A percentile compares a stretch with the other conserved stretches of the same genome.
Evolutionary conservation across 306 rosid species (phyloP).

Genomic region (Glycine soja): DNA sequence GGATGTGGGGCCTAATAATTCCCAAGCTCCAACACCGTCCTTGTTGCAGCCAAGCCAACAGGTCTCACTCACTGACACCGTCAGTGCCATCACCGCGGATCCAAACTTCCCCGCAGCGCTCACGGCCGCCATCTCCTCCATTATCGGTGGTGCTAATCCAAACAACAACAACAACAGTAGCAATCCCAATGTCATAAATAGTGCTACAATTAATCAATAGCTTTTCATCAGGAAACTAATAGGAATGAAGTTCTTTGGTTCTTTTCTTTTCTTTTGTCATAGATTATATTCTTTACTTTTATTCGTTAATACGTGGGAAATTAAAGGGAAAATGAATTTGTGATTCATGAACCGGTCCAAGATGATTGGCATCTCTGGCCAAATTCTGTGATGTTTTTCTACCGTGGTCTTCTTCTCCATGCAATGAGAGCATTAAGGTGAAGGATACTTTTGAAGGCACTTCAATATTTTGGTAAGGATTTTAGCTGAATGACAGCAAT

Average conservation of each 20-base stretch:
- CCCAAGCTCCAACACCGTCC: slow-evolving; percentile 46
- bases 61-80: slow-evolving; percentile 62
- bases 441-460: no score
- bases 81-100: slow-evolving; percentile 84
- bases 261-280: neutral
- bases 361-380: no score
- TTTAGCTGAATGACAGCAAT: neutral
- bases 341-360: slow-evolving; percentile 35
- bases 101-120: slow-evolving; percentile 86
- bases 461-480: neutral
- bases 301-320: slow-evolving; percentile 24
- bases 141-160: slow-evolving; percentile 67
- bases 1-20: slow-evolving; percentile 59
- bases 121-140: slow-evolving; percentile 89
- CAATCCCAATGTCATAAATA: slow-evolving; percentile 35
- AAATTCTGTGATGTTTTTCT: no score
- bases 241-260: slow-evolving; percentile 16
- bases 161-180: slow-evolving; percentile 26
- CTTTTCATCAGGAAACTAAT: slow-evolving; percentile 64
- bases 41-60: slow-evolving; percentile 45
- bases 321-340: slow-evolving; percentile 40
- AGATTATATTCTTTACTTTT: slow-evolving; percentile 10
- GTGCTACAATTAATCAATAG: slow-evolving; percentile 48
- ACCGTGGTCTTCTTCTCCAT: neutral
- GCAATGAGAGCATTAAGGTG: no score